phyloP scores from a whole-genome alignment of 2,329 filamentous ascomycete genomes.

The Ceratocystis huliohia region DNA sequence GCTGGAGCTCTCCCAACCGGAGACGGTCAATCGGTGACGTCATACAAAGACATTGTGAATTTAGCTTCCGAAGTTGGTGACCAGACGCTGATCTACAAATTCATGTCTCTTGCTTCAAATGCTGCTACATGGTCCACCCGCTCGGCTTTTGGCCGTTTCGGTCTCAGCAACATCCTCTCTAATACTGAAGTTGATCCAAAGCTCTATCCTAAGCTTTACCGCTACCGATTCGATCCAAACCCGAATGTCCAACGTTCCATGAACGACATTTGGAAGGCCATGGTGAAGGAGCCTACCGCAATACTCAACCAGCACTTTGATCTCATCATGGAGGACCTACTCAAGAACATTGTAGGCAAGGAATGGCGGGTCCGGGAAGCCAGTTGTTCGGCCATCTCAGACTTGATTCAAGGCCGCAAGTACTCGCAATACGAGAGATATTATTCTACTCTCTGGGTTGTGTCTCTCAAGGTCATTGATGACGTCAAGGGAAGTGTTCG shows the following conservation, averaged over 20 bases:
- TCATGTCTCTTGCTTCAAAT: conserved; percentile 94
- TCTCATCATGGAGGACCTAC: conserved; percentile 72
- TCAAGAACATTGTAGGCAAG: conserved; percentile 73
- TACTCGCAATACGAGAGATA: conserved; percentile 70
- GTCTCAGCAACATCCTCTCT: conserved; percentile 79
- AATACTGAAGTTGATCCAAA: conserved; percentile 83
- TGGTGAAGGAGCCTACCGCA: conserved; percentile 76
- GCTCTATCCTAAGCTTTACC: conserved; percentile 85
- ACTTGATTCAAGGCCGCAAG: conserved; percentile 62
- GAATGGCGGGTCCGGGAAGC: conserved; percentile 93
- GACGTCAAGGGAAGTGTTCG: conserved; percentile 91
- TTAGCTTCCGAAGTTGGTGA: conserved; percentile 95
- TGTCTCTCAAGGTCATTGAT: conserved; percentile 81
- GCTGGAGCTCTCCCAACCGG: conserved; percentile 80
- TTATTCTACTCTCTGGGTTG: conserved; percentile 71
- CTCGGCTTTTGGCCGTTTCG: conserved; percentile 88
- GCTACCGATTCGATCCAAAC: conserved; percentile 92
- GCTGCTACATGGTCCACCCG: conserved; percentile 96
- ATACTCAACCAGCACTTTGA: conserved; percentile 76
- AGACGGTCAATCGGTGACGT: conserved; percentile 78
- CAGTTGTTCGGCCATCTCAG: conserved; percentile 77
- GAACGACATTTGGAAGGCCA: conserved; percentile 92
- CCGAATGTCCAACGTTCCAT: conserved; percentile 85
- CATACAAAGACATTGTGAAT: conserved; percentile 95
- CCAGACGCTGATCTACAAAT: conserved; percentile 90